A percentile compares a stretch with the other conserved stretches of the same genome.
Conservation (phyloP, 306 rosid genomes). For the Cucurbita argyrosperma region DNA sequence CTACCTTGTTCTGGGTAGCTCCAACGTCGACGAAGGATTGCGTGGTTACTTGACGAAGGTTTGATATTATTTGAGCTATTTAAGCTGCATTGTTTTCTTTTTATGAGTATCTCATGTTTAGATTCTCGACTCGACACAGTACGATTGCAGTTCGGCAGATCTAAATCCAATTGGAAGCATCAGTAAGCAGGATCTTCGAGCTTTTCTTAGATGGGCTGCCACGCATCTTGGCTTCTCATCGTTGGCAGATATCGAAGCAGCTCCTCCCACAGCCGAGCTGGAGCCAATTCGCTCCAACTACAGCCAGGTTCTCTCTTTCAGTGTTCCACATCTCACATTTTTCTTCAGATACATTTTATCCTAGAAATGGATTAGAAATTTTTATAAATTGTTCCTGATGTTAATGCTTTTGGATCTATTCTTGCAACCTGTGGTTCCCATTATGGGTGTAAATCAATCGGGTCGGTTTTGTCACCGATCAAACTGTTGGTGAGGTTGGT, state of each 20-base stretch:
- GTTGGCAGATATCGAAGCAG: conserved; percentile 79
- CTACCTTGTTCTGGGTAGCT: conserved; percentile 89
- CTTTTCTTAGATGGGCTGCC: conserved; percentile 86
- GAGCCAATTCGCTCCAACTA: conserved; percentile 91
- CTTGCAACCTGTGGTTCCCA: not conserved
- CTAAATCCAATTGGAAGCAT: conserved; percentile 92
- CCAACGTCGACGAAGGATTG: conserved; percentile 88
- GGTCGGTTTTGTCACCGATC: not conserved
- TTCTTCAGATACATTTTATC: not conserved
- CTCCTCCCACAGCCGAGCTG: conserved; percentile 97
- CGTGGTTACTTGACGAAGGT: conserved; percentile 94
- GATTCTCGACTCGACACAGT: conserved; percentile 27
- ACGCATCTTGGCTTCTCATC: conserved; percentile 69
- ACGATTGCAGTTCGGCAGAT: conserved; percentile 92
- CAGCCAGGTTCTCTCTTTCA: conserved; percentile 47
- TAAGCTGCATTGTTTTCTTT: not conserved
- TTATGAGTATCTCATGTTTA: not conserved
- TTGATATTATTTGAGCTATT: not conserved
- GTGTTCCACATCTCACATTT: not conserved
- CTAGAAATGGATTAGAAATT: not conserved
- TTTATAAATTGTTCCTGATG: not conserved
- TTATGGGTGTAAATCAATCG: not conserved
- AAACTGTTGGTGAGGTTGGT: not conserved
- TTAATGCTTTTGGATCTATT: not conserved
- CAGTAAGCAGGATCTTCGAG: conserved; percentile 80